A percentile compares a stretch with the other conserved stretches of the same genome.
Conservation (phyloP, 2,329 filamentous ascomycete genomes). For the Colletotrichum gigasporum region DNA sequence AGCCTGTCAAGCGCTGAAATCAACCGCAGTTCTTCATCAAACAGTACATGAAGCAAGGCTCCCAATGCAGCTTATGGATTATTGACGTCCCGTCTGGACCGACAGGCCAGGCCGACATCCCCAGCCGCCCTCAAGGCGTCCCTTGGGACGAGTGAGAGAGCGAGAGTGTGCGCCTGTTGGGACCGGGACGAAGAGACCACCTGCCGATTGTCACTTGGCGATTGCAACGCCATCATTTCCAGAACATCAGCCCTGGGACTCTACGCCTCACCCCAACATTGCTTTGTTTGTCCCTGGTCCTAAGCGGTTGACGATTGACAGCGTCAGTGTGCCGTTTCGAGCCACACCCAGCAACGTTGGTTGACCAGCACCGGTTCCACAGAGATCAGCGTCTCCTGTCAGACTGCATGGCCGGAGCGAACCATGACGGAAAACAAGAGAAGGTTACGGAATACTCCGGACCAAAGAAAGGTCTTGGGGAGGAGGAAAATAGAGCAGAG, state of each 20-base stretch:
- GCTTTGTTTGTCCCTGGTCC: background rate
- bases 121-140: background rate
- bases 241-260: conserved; percentile 3
- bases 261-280: background rate
- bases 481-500: background rate
- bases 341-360: background rate
- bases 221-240: conserved; percentile 25
- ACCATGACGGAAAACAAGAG: background rate
- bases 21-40: conserved; percentile 25
- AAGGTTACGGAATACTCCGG: background rate
- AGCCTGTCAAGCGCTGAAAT: conserved; percentile 1
- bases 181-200: background rate
- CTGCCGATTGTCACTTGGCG: conserved; percentile 10
- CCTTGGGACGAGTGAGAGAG: background rate
- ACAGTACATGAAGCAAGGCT: conserved; percentile 10
- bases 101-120: background rate
- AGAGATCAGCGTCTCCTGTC: conserved; percentile 17
- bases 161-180: background rate
- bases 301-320: background rate
- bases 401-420: conserved; percentile 11
- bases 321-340: conserved; percentile 2
- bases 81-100: background rate
- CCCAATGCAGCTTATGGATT: conserved; percentile 4
- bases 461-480: background rate
- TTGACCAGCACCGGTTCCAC: conserved; percentile 5